Conservation (phyloP, 2,329 filamentous ascomycete species). For the Helotiales sp. region DNA sequence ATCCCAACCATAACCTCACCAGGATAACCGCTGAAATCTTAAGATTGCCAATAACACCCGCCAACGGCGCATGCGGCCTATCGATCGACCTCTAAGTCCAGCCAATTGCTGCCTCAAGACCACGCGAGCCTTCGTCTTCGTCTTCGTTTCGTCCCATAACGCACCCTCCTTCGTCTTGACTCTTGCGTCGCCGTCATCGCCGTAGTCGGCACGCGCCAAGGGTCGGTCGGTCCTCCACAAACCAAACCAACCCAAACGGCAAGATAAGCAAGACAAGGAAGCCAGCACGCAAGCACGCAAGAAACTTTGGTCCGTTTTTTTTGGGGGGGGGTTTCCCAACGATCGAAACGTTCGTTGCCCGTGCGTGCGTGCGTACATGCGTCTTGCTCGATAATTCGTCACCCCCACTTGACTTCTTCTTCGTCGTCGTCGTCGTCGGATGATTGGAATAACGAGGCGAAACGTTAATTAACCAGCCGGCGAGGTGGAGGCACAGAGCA, state of each 20-base stretch:
- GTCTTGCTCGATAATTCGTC: not conserved
- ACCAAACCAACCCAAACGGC: not conserved
- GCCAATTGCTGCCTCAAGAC: not conserved
- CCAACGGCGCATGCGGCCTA: slow-evolving; percentile 3
- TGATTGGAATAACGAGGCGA: not conserved
- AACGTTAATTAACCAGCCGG: not conserved
- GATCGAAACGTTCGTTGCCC: slow-evolving; percentile 3
- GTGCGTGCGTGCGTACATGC: not conserved
- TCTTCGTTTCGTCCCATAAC: no score
- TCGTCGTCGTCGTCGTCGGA: no score
- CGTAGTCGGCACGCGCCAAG: not conserved
- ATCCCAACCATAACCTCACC: not conserved
- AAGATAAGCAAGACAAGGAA: slow-evolving; percentile 10
- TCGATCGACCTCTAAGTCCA: not conserved
- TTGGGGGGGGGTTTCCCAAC: not conserved
- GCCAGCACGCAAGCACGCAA: slow-evolving; percentile 1
- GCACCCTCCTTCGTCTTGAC: not conserved
- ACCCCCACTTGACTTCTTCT: slow-evolving; percentile 2
- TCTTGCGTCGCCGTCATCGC: slow-evolving; percentile 7
- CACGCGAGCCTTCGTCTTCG: not conserved
- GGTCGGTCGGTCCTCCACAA: not conserved
- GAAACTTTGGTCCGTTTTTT: not conserved
- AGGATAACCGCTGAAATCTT: not conserved
- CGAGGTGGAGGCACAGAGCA: not conserved
- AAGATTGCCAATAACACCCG: not conserved